Evolutionary conservation across 352 stramenopile species (phyloP).

Genomic region (Globisporangium canariense): DNA sequence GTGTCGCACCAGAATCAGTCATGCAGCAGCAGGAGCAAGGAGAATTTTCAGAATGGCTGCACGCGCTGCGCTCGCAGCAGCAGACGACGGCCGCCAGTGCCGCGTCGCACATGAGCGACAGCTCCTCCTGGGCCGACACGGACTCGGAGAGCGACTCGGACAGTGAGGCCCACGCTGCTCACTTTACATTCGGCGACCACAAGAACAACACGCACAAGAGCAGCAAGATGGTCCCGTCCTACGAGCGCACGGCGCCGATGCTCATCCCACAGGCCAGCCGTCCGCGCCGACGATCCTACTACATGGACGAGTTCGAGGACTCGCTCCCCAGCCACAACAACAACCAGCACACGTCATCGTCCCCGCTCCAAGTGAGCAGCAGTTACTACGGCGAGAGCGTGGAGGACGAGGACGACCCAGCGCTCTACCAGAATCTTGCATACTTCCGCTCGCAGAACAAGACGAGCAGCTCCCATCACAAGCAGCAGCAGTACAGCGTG

Average conservation of each 20-base stretch:
- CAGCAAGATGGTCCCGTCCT: conserved; percentile 16
- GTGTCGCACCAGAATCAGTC: conserved; percentile 2
- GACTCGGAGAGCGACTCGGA: conserved; percentile 38
- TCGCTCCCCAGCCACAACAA: conserved; percentile 6
- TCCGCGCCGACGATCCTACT: conserved; percentile 15
- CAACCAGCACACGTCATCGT: conserved; percentile 4
- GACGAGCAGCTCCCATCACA: not conserved
- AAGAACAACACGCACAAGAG: not conserved
- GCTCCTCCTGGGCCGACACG: conserved; percentile 66
- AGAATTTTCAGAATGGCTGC: conserved; percentile 54
- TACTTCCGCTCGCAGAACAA: conserved; percentile 59
- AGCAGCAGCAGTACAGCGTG: conserved; percentile 3
- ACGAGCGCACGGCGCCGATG: conserved; percentile 49
- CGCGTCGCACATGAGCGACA: conserved; percentile 22
- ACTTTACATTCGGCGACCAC: conserved; percentile 12
- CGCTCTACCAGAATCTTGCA: conserved; percentile 63
- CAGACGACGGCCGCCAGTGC: not conserved
- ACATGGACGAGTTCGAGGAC: conserved; percentile 22
- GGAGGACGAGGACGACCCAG: conserved; percentile 56
- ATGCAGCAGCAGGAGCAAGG: not conserved
- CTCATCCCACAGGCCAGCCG: conserved; percentile 35
- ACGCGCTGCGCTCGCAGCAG: conserved; percentile 29
- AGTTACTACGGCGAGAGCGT: conserved; percentile 23
- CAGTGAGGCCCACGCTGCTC: conserved; percentile 16
- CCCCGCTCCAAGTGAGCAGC: conserved; percentile 1